Conservation (phyloP, 2,329 filamentous ascomycete species). For the Ophiostoma novo-ulmi region DNA sequence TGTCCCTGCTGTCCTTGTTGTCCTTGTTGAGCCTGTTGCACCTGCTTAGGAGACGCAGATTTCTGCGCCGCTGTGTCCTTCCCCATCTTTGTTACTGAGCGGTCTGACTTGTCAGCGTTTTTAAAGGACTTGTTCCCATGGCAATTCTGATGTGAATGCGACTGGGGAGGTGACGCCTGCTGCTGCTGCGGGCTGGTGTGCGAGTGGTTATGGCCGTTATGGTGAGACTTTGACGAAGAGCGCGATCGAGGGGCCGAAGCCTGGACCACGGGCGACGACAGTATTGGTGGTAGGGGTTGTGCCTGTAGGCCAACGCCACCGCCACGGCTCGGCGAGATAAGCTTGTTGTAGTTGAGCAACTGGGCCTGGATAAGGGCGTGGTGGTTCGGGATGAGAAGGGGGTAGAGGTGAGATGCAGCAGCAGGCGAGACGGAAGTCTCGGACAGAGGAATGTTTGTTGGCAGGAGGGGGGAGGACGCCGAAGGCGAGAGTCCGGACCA, state of each 20-base stretch:
- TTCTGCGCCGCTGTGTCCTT: constrained; percentile 48
- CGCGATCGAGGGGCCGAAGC: constrained; percentile 49
- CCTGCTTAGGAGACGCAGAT: constrained; percentile 34
- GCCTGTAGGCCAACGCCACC: constrained; percentile 52
- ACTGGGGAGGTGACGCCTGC: constrained; percentile 19
- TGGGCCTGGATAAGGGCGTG: constrained; percentile 57
- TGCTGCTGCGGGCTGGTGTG: constrained; percentile 18
- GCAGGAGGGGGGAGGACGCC: constrained; percentile 28
- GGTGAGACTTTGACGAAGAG: constrained; percentile 56
- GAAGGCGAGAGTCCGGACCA: constrained; percentile 37
- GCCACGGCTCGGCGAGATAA: constrained; percentile 53
- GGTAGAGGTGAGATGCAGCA: constrained; percentile 29
- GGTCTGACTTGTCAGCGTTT: constrained; percentile 55
- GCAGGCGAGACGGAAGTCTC: constrained; percentile 29
- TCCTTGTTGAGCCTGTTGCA: constrained; percentile 17
- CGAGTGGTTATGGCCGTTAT: constrained; percentile 25
- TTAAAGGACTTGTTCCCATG: constrained; percentile 61
- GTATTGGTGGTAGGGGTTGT: constrained; percentile 49
- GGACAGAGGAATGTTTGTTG: constrained; percentile 25
- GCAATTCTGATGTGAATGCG: constrained; percentile 39
- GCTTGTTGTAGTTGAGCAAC: constrained; percentile 60
- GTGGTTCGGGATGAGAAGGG: constrained; percentile 55
- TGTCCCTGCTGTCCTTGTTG: not conserved
- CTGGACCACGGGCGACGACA: constrained; percentile 54
- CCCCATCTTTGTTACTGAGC: constrained; percentile 53